Conservation (phyloP, 495 filamentous ascomycete genomes). For the Penicillium diatomitis region DNA sequence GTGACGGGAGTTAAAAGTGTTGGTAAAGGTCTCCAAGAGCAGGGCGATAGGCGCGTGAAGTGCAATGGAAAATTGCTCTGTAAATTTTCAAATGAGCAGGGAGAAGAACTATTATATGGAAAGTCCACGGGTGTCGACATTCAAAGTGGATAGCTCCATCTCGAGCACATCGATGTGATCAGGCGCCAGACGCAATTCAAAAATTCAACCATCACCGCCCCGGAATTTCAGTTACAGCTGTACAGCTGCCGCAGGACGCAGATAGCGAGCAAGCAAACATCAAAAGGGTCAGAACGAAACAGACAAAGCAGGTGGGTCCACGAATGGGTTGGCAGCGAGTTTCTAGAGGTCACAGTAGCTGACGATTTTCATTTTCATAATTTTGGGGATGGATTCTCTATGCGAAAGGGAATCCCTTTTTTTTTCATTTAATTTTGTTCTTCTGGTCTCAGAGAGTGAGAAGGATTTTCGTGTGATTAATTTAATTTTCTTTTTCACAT, state of each 20-base stretch:
- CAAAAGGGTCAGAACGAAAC: slow-evolving; percentile 20
- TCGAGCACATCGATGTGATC: slow-evolving; percentile 27
- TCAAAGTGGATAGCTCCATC: slow-evolving; percentile 29
- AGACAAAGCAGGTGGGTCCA: slow-evolving; percentile 7
- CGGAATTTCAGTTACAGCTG: slow-evolving; percentile 37
- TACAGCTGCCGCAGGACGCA: slow-evolving; percentile 31
- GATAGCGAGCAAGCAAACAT: slow-evolving; percentile 28
- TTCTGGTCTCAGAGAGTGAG: neutral
- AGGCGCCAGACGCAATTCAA: slow-evolving; percentile 23
- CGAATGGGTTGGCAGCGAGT: slow-evolving; percentile 4
- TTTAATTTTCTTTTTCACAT: too few relatives aligned
- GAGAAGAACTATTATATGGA: slow-evolving; percentile 21
- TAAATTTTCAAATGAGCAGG: slow-evolving; percentile 5
- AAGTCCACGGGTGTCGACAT: slow-evolving; percentile 17
- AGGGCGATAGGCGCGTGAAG: too few relatives aligned
- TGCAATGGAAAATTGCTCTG: too few relatives aligned
- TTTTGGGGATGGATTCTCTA: slow-evolving; percentile 9
- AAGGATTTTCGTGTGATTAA: too few relatives aligned
- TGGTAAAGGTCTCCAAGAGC: too few relatives aligned
- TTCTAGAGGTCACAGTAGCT: slow-evolving; percentile 2
- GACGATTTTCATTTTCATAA: slow-evolving; percentile 5
- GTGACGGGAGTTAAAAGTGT: too few relatives aligned
- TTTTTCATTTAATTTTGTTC: slow-evolving; percentile 2
- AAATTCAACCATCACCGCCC: slow-evolving; percentile 9
- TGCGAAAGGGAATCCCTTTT: neutral